These are phyloP conservation scores for Bipolaris bicolor DNA, from an alignment of 2,329 filamentous ascomycete genomes.

Conservation along the genomic window DNA sequence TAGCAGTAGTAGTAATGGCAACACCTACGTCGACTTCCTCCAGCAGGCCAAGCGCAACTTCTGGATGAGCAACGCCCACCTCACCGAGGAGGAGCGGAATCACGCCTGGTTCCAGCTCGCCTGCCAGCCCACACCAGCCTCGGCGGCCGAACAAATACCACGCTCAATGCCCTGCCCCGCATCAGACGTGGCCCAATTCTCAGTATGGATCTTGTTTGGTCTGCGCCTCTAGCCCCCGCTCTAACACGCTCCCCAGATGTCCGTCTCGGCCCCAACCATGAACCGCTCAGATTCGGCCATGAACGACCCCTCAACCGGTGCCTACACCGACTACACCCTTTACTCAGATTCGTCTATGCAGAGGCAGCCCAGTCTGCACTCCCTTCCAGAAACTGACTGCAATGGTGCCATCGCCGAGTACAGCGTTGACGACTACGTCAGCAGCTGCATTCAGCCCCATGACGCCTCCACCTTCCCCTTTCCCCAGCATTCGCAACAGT, in stretches of 20 bases:
- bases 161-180: constrained; percentile 41
- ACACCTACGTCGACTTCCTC: constrained; percentile 37
- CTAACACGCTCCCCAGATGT: constrained; percentile 40
- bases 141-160: constrained; percentile 40
- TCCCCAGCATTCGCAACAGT: constrained; percentile 28
- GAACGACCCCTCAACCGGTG: constrained; percentile 32
- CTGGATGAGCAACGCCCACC: constrained; percentile 40
- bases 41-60: constrained; percentile 47
- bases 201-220: constrained; percentile 46
- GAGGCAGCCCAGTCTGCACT: constrained; percentile 30
- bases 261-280: constrained; percentile 45
- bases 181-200: constrained; percentile 31
- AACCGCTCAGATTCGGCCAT: constrained; percentile 38
- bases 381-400: constrained; percentile 30
- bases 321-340: constrained; percentile 42
- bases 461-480: constrained; percentile 30
- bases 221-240: constrained; percentile 19
- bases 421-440: constrained; percentile 47
- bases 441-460: constrained; percentile 36
- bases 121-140: constrained; percentile 25
- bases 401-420: constrained; percentile 41
- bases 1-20: constrained; percentile 23
- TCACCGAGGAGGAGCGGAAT: constrained; percentile 45
- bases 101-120: constrained; percentile 43
- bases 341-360: constrained; percentile 34